Conservation (phyloP, 2,329 filamentous ascomycete genomes). For the Myriangium duriaei region DNA sequence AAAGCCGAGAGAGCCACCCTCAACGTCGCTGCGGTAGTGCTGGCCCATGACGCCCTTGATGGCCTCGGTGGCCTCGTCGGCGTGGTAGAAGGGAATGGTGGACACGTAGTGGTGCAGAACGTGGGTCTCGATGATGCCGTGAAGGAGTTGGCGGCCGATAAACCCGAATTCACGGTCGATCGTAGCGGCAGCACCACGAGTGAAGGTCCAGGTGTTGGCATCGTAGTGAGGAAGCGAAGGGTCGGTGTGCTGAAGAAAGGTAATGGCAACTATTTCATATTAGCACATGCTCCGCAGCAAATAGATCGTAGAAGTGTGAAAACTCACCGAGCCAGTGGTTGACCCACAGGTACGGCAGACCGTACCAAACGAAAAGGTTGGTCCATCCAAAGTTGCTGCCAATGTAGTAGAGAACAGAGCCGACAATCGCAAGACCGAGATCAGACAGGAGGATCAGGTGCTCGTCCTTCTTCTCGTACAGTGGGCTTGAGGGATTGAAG, state of each 20-base stretch:
- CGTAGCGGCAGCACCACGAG: constrained; percentile 84
- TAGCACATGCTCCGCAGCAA: background rate
- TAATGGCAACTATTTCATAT: constrained; percentile 91
- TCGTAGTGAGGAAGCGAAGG: constrained; percentile 88
- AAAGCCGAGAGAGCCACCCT: constrained; percentile 71
- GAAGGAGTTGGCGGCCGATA: constrained; percentile 77
- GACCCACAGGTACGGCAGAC: constrained; percentile 89
- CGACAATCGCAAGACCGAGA: constrained; percentile 54
- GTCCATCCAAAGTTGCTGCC: constrained; percentile 67
- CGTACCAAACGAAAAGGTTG: constrained; percentile 91
- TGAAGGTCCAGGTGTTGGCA: constrained; percentile 76
- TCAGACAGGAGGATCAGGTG: constrained; percentile 79
- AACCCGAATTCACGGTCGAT: constrained; percentile 97
- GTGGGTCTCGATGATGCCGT: constrained; percentile 96
- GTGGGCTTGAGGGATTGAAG: constrained; percentile 74
- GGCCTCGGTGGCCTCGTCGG: constrained; percentile 84
- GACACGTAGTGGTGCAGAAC: constrained; percentile 96
- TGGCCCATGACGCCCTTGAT: constrained; percentile 91
- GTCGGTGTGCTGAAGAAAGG: constrained; percentile 94
- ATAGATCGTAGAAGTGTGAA: too few species aligned
- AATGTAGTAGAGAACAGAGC: constrained; percentile 51
- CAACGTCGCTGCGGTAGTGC: constrained; percentile 79
- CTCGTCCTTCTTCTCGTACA: constrained; percentile 86
- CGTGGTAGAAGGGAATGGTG: constrained; percentile 92
- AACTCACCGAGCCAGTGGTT: constrained; percentile 95